These are phyloP conservation scores for Sporobolomyces phaffii DNA, from an alignment of 768 basidiomycete genomes.

Conservation along the genomic window DNA sequence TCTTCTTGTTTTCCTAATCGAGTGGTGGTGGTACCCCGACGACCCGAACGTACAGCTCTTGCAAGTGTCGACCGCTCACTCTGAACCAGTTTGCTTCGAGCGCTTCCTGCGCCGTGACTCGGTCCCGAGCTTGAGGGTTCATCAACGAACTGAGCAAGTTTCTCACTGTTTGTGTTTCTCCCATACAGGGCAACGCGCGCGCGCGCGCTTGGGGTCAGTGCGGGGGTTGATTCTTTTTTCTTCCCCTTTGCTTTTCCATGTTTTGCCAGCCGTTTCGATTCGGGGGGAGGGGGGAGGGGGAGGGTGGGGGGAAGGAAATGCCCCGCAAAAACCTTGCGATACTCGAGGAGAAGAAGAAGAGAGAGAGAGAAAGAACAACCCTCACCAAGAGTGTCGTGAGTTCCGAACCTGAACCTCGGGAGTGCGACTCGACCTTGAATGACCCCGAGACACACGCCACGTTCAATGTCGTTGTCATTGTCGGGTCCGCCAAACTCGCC, in stretches of 20 bases:
- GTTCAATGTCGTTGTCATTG: neutral
- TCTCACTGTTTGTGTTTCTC: neutral
- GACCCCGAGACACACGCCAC: neutral
- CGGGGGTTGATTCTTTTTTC: too few species aligned
- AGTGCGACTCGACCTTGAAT: neutral
- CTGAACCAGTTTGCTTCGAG: neutral
- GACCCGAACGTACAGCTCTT: neutral
- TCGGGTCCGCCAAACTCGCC: slow-evolving; percentile 2
- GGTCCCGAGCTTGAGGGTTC: neutral
- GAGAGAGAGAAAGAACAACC: too few species aligned
- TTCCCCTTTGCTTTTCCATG: too few species aligned
- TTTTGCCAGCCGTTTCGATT: too few species aligned
- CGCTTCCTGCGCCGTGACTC: neutral
- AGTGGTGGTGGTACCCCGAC: too few species aligned
- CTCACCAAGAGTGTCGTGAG: too few species aligned
- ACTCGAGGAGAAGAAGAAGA: neutral
- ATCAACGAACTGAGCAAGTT: neutral
- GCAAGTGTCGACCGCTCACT: neutral
- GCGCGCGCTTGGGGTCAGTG: too few species aligned
- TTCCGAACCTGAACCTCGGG: neutral
- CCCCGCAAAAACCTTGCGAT: too few species aligned
- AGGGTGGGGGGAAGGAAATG: too few species aligned
- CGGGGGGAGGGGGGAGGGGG: too few species aligned
- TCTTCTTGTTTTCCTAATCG: too few species aligned
- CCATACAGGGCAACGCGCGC: too few species aligned